phyloP scores from a whole-genome alignment of 805 yeast genomes.

The Kregervanrija delftensis region DNA sequence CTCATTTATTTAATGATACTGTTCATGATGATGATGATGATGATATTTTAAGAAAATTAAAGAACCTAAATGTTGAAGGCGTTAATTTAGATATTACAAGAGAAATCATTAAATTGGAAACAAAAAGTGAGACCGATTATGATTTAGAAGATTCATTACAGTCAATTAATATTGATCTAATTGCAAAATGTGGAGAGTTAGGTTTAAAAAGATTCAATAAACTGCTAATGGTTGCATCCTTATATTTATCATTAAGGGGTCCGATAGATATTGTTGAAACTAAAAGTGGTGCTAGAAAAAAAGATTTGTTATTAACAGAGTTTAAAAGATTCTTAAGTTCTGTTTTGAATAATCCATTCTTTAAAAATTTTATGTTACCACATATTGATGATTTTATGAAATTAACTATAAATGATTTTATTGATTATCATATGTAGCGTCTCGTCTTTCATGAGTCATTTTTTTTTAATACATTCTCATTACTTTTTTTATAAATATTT shows the following conservation, averaged over 20 bases:
- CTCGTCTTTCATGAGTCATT: too few species aligned
- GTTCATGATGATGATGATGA: neutral
- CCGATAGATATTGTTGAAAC: conserved; percentile 13
- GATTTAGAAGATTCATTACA: neutral
- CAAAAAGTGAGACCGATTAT: neutral
- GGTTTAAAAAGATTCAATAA: conserved; percentile 14
- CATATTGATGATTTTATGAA: conserved; percentile 26
- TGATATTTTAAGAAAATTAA: neutral
- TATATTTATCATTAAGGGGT: conserved; percentile 11
- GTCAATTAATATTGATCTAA: neutral
- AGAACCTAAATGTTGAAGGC: neutral
- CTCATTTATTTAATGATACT: neutral
- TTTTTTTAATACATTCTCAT: too few species aligned
- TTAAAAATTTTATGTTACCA: conserved; percentile 18
- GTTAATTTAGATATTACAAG: too few species aligned
- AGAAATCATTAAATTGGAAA: too few species aligned
- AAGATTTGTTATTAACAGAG: conserved; percentile 21
- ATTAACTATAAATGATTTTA: conserved; percentile 25
- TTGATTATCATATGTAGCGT: conserved; percentile 23
- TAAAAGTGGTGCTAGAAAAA: conserved; percentile 9
- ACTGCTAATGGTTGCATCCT: conserved; percentile 13
- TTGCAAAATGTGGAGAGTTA: conserved; percentile 2
- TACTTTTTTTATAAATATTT: neutral
- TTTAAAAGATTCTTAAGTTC: conserved; percentile 24
- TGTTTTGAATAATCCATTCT: conserved; percentile 19